Base-by-base conservation (phyloP, 495 filamentous ascomycete species). In the Penicillium alfredii region DNA sequence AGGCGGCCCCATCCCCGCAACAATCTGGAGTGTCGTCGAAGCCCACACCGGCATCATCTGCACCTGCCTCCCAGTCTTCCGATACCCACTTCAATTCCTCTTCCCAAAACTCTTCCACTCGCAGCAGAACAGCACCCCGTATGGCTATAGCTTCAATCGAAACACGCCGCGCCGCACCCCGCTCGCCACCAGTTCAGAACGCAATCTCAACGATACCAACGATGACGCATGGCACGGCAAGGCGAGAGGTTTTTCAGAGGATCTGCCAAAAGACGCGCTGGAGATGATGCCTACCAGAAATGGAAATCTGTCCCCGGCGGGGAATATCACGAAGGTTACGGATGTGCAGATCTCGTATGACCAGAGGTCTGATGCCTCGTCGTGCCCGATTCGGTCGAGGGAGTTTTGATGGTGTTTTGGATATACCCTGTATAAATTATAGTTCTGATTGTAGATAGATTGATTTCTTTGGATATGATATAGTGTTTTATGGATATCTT, bases 1-100 rank as follows among this genome's bases (percentile, higher is more conserved):
- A 30, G 26, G 36, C 24, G 36, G 26, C 13, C 51, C 59, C 33
- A 19, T 27, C 7, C 33, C 33, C 6, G 33, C 33, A 6, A 35
- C 22, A 2, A 26, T 27, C 18, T 74, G 52, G 48, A 55, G 47
- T 35, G 47, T 43, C 9, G 45, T 55, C 22, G 48, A 55, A 26
- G 47, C 51, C 16, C 45, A 40, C 32, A 45, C 40, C 3, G 48
- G 52, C 2, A 55, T 55, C 20, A 52, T 52, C 24, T 51, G 48
- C 22, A 42, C 52, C 8, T 55, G 48, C 20, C 33, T 55, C 22
- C 48, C 52, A 3, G 51, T 66, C 41, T 55, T 65, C 40, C 55
- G 58, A 19, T 44, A 51, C 15, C 62, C 62, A 3, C 34, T 65
- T 8, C 43, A 54, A 20, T 46, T 42, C 27, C 18, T 56, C 10